Conservation (phyloP, 2,329 filamentous ascomycete genomes). For the Xylariales sp. region DNA sequence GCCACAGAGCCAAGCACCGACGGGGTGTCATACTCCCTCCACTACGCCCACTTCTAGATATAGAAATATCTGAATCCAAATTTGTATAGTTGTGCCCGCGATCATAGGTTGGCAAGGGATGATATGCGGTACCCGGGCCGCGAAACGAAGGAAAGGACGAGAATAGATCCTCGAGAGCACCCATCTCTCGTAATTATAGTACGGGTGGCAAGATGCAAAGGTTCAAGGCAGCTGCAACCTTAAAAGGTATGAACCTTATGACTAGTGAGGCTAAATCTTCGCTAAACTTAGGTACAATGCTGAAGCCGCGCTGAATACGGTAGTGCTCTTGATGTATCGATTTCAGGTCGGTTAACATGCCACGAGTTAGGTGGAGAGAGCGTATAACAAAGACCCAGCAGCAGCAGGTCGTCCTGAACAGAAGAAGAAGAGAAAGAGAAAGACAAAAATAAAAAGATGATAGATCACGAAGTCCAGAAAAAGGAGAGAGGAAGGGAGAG, state of each 20-base stretch:
- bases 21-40: conserved; percentile 26
- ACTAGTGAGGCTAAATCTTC: neutral
- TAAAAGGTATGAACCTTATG: neutral
- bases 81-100: conserved; percentile 35
- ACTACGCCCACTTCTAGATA: conserved; percentile 41
- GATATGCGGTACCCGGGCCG: conserved; percentile 38
- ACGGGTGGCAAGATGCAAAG: neutral
- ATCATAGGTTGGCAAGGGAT: conserved; percentile 43
- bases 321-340: conserved; percentile 3
- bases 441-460: neutral
- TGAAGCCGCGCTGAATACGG: neutral
- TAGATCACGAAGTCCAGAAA: neutral
- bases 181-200: conserved; percentile 12
- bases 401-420: neutral
- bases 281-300: neutral
- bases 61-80: conserved; percentile 35
- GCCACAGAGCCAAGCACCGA: conserved; percentile 38
- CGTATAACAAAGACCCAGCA: neutral
- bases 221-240: neutral
- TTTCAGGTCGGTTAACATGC: neutral
- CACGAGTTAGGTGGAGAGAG: neutral
- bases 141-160: conserved; percentile 17
- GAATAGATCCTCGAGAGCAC: conserved; percentile 12
- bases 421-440: conserved; percentile 1
- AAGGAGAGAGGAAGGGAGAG: neutral